These are phyloP conservation scores for Colletotrichum tropicale DNA, from an alignment of 2,329 filamentous ascomycete species.

Conservation along the genomic window DNA sequence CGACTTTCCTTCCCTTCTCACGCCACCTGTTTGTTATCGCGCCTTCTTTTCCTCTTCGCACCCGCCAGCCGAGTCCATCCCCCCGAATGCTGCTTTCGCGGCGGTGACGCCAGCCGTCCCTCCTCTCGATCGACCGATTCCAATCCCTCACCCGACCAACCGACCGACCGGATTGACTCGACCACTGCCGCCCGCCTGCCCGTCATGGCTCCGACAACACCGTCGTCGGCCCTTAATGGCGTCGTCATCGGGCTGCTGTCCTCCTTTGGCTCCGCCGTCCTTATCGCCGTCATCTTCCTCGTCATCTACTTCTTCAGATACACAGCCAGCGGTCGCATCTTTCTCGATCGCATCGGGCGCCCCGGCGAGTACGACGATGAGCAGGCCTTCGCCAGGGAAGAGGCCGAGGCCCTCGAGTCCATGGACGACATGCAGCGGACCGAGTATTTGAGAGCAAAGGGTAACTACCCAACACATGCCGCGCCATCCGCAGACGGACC, in stretches of 20 bases:
- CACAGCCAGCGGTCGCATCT: slow-evolving; percentile 84
- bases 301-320: slow-evolving; percentile 95
- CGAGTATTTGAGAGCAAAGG: slow-evolving; percentile 94
- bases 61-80: not conserved
- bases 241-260: slow-evolving; percentile 95
- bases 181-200: slow-evolving; percentile 13
- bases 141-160: not conserved
- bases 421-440: slow-evolving; percentile 94
- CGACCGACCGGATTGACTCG: slow-evolving; percentile 10
- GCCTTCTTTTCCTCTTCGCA: not conserved
- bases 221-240: slow-evolving; percentile 65
- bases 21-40: not conserved
- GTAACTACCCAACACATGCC: slow-evolving; percentile 51
- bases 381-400: slow-evolving; percentile 90
- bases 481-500: not conserved
- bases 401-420: slow-evolving; percentile 90
- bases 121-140: slow-evolving; percentile 16
- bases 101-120: slow-evolving; percentile 25
- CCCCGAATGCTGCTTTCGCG: slow-evolving; percentile 22
- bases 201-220: slow-evolving; percentile 27
- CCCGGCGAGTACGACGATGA: slow-evolving; percentile 98
- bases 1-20: not conserved
- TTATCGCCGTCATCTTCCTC: slow-evolving; percentile 80
- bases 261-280: slow-evolving; percentile 87
- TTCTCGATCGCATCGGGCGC: slow-evolving; percentile 89